These are phyloP conservation scores for Debaryomycetaceae sp. DNA, from an alignment of 1,139 yeast genomes.

Conservation along the genomic window DNA sequence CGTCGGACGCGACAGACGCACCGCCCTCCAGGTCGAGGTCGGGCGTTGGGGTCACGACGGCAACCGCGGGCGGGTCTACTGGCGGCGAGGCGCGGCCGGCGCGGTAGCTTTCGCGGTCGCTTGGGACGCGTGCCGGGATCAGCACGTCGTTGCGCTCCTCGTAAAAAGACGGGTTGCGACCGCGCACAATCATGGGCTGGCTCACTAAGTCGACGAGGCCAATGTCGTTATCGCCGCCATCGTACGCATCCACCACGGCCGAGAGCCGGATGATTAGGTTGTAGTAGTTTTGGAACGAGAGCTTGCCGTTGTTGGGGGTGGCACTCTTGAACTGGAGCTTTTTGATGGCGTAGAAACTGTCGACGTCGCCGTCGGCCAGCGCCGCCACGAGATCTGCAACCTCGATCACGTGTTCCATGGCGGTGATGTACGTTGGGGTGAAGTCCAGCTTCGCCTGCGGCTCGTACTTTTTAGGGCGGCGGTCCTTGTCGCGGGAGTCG, in stretches of 20 bases:
- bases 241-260: constrained; percentile 38
- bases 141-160: constrained; percentile 50
- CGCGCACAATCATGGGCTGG: constrained; percentile 59
- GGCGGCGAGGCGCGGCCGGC: constrained; percentile 10
- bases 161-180: constrained; percentile 63
- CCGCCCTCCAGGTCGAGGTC: not conserved
- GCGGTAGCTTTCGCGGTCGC: constrained; percentile 19
- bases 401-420: constrained; percentile 28
- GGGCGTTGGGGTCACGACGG: not conserved
- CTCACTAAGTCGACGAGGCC: constrained; percentile 31
- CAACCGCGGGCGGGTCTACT: no score
- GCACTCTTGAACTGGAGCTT: constrained; percentile 58
- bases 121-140: constrained; percentile 26
- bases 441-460: constrained; percentile 13
- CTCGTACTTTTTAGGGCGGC: constrained; percentile 14
- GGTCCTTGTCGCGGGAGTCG: constrained; percentile 23
- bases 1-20: constrained; percentile 4
- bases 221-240: constrained; percentile 25
- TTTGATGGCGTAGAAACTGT: constrained; percentile 32
- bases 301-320: constrained; percentile 62
- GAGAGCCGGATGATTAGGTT: constrained; percentile 43
- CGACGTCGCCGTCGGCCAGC: constrained; percentile 24
- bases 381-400: constrained; percentile 22
- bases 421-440: constrained; percentile 18
- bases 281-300: constrained; percentile 53